Evolutionary conservation across 768 basidiomycete genomes (phyloP).

Genomic region (Boletus vinaceobasis): DNA sequence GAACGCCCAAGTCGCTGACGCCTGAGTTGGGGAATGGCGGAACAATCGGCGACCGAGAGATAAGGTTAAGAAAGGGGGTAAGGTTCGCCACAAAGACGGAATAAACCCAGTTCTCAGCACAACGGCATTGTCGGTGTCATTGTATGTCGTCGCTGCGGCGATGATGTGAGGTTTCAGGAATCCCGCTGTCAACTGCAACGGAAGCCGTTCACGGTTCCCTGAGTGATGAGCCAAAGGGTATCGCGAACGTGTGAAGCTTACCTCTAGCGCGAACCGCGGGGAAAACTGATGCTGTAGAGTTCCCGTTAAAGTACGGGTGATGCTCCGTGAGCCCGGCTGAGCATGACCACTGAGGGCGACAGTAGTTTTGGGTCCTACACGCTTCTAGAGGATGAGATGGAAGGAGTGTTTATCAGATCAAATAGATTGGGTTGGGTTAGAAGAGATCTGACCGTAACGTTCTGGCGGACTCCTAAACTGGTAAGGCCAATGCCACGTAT

Average conservation of each 20-base stretch:
- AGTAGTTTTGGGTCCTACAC: slow-evolving; percentile 44
- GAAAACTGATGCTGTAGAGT: slow-evolving; percentile 78
- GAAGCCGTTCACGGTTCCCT: slow-evolving; percentile 13
- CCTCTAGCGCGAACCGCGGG: slow-evolving; percentile 53
- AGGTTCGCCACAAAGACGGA: slow-evolving; percentile 30
- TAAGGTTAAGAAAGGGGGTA: slow-evolving; percentile 42
- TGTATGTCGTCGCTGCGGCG: slow-evolving; percentile 45
- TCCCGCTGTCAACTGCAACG: slow-evolving; percentile 37
- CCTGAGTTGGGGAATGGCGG: slow-evolving; percentile 44
- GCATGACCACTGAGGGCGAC: slow-evolving; percentile 40
- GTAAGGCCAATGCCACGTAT: slow-evolving; percentile 36
- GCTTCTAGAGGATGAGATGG: slow-evolving; percentile 39
- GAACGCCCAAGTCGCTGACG: slow-evolving; percentile 35
- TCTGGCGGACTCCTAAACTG: slow-evolving; percentile 41
- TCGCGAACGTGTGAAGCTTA: slow-evolving; percentile 24
- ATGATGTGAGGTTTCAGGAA: slow-evolving; percentile 41
- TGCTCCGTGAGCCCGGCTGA: slow-evolving; percentile 20
- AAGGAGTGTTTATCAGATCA: slow-evolving; percentile 19
- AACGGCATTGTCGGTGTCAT: slow-evolving; percentile 45
- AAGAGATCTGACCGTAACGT: slow-evolving; percentile 38
- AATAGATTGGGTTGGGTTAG: slow-evolving; percentile 13
- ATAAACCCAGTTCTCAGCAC: slow-evolving; percentile 37
- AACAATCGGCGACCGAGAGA: slow-evolving; percentile 52
- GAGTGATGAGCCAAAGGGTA: slow-evolving; percentile 8
- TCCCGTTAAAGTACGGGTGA: slow-evolving; percentile 51